These are phyloP conservation scores for Stephanodiscus triporus DNA, from an alignment of 108 stramenopile genomes.

Conservation along the genomic window DNA sequence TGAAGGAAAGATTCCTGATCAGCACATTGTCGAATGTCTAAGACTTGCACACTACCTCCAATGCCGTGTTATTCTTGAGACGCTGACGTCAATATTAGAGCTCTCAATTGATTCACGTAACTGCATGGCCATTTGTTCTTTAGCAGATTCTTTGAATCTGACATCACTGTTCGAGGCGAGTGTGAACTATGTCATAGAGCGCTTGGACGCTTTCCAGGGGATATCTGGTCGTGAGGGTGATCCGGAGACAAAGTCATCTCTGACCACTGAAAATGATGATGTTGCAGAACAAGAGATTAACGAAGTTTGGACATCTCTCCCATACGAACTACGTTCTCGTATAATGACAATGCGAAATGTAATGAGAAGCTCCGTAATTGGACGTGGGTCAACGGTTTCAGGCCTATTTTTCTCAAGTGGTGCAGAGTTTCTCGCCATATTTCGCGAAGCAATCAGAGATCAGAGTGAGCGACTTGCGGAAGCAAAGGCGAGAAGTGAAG, in stretches of 20 bases:
- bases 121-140: constrained; percentile 68
- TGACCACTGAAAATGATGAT: constrained; percentile 1
- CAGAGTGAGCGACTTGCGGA: constrained; percentile 44
- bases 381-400: constrained; percentile 48
- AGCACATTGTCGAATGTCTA: constrained; percentile 64
- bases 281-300: constrained; percentile 16
- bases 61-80: constrained; percentile 56
- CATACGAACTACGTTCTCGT: constrained; percentile 38
- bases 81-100: constrained; percentile 47
- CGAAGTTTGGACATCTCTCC: constrained; percentile 46
- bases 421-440: constrained; percentile 55
- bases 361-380: constrained; percentile 50
- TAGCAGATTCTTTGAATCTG: constrained; percentile 72
- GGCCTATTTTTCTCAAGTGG: constrained; percentile 47
- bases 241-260: constrained; percentile 4
- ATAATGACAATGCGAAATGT: constrained; percentile 53
- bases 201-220: constrained; percentile 43
- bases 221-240: background rate
- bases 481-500: constrained; percentile 31
- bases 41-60: constrained; percentile 78
- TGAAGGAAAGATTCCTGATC: constrained; percentile 25
- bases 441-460: constrained; percentile 44
- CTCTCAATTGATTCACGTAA: constrained; percentile 65
- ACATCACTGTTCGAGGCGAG: constrained; percentile 63
- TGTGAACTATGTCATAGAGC: constrained; percentile 43